Base-by-base conservation (phyloP, 2,329 filamentous ascomycete genomes). In the Chaetomium strumarium region DNA sequence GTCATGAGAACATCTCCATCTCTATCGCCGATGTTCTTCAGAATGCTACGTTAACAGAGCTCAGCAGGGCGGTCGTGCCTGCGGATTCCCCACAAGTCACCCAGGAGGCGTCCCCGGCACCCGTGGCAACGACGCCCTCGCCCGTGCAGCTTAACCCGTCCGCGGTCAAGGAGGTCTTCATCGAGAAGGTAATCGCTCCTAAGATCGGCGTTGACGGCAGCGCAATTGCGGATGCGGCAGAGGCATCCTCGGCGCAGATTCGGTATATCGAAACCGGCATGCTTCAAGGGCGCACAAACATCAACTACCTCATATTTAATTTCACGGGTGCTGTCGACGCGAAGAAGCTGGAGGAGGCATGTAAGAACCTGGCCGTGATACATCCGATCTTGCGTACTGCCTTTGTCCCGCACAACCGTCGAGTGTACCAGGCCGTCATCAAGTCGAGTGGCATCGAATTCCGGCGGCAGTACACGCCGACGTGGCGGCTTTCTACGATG, bases 331-430 rank as follows among this genome's bases (percentile, higher is more conserved):
- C 68, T 0, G 59, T 79, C 0, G 67, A 73, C 30, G 58, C 64
- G 41, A 67, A 69, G 39, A 72, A 70, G 54, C 69, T 79, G 1
- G 71, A 78, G 53, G 67, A 69, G 1, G 74, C 75, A 0, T 79
- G 76, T 57, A 66, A 68, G 19, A 68, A 69, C 12, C 66, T 80
- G 9, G 66, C 67, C 0, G 64, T 64, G 33, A 67, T 75, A 34
- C 77, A 80, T 39, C 72, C 75, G 0, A 76, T 79, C 29, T 68
- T 84, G 8, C 75, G 79, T 19, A 81, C 80, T 0, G 72, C 75
- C 0, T 83, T 83, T 50, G 68, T 76, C 2, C 64, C 70, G 0
- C 70, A 77, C 43, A 69, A 72, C 11, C 69, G 75, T 7, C 68
- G 67, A 2, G 66, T 79, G 0, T 78, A 74, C 58, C 77, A 80